Conservation (phyloP, 2,329 filamentous ascomycete species). For the Stemphylium vesicarium region DNA sequence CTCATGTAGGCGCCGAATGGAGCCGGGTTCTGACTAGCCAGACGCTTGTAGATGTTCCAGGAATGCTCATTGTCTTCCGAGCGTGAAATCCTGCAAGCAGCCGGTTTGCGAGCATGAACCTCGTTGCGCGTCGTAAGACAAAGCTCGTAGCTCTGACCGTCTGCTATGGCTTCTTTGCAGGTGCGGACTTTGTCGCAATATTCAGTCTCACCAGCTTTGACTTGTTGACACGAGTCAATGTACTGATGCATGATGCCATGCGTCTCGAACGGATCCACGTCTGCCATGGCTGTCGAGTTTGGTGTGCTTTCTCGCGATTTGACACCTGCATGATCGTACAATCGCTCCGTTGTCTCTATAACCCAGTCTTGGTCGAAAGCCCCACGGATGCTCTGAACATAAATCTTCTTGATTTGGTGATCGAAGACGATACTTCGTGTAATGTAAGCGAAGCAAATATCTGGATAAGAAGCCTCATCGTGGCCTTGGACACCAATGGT, state of each 20-base stretch:
- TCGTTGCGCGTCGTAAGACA: constrained; percentile 79
- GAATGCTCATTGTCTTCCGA: constrained; percentile 42
- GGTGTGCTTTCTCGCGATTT: constrained; percentile 42
- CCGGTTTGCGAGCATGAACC: constrained; percentile 53
- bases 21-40: constrained; percentile 76
- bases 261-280: constrained; percentile 41
- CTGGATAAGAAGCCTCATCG: constrained; percentile 58
- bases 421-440: constrained; percentile 80
- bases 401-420: constrained; percentile 65
- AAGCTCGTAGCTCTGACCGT: constrained; percentile 84
- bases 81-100: constrained; percentile 36
- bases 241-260: constrained; percentile 36
- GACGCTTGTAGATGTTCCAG: constrained; percentile 75
- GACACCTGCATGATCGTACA: constrained; percentile 37
- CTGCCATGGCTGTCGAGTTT: constrained; percentile 30
- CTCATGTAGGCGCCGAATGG: constrained; percentile 85
- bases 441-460: constrained; percentile 78
- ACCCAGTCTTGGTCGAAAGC: constrained; percentile 56
- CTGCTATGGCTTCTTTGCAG: constrained; percentile 74
- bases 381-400: constrained; percentile 71
- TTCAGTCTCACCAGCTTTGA: constrained; percentile 18
- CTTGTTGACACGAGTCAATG: constrained; percentile 28
- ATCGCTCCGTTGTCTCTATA: constrained; percentile 36
- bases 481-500: constrained; percentile 59
- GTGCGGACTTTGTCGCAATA: constrained; percentile 72